These are phyloP conservation scores for Rhodomyrtus psidioides DNA, from an alignment of 441 rosid genomes.

Conservation along the genomic window DNA sequence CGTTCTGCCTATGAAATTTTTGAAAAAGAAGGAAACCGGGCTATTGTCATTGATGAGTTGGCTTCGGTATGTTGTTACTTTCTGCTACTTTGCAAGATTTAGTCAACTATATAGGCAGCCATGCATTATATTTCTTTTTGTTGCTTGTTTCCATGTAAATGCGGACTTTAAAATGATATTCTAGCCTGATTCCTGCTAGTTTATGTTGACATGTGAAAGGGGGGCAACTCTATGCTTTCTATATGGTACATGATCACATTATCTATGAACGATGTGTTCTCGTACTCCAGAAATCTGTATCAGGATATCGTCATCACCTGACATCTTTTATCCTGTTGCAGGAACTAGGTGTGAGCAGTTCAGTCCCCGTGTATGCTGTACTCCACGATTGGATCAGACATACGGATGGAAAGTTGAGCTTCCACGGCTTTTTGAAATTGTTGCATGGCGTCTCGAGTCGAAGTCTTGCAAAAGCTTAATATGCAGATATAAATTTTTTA, in stretches of 20 bases:
- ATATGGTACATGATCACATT: background rate
- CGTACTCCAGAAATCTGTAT: background rate
- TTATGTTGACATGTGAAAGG: background rate
- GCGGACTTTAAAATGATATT: background rate
- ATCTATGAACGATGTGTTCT: background rate
- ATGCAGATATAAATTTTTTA: constrained; percentile 1
- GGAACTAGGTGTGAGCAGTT: constrained; percentile 91
- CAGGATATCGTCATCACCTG: background rate
- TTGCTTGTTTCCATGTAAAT: background rate
- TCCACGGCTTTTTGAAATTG: constrained; percentile 79
- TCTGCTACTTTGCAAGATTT: background rate
- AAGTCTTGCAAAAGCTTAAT: constrained; percentile 48
- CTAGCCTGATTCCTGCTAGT: background rate
- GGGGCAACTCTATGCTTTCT: background rate
- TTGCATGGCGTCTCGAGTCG: constrained; percentile 80
- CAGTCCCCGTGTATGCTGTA: constrained; percentile 80
- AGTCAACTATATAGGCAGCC: background rate
- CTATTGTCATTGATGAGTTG: constrained; percentile 79
- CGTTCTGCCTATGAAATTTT: constrained; percentile 93
- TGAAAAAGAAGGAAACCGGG: constrained; percentile 89
- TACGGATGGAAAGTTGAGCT: constrained; percentile 88
- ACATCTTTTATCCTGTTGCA: constrained; percentile 15
- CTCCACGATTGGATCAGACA: constrained; percentile 94
- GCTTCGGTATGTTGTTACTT: constrained; percentile 53
- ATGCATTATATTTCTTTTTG: background rate